Evolutionary conservation across 371 early-diverging fungal genomes (phyloP), one percentile per base, ranked within the genome.

Genomic region (Saksenaea vasiformis): DNA sequence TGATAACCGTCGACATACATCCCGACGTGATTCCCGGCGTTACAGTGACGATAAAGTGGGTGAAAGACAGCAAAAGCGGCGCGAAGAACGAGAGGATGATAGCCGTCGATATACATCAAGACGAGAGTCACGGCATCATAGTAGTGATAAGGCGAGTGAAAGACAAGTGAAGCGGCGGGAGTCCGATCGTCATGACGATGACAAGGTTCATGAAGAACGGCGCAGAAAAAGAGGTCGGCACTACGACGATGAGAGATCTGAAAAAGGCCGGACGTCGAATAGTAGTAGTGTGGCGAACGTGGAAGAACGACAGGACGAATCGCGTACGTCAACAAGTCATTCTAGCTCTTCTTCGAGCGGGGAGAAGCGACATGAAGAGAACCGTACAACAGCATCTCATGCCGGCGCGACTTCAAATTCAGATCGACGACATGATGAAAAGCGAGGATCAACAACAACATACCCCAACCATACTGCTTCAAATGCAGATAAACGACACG

Each of bases 121-220:
- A 58, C 38, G 59, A 37, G 14, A 28, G 24, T 58, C 58, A 56
- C 28, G 22, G 53, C 41, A 58, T 54, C 51, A 51, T 27, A 39
- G 35, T 15, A 15, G 36, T 26, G 54, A n/a, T 15, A 58, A 39
- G 19, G 53, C n/a, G 17, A 62, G 9, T 24, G 61, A 31, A 41
- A 51, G 14, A 15, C 57, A 19, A 39, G 36, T 15, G 36, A 31
- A 17, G 22, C 7, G 54, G 11, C 51, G 59, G 14, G 24, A 44
- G 17, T 53, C 53, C 14, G 57, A 63, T 13, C 27, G 57, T 14
- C 57, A 57, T 15, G 63, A 56, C 26, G 26, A 44, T 41, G 17
- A 38, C 53, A 59, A 35, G 34, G 36, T 15, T 13, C 17, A 36
- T 5, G 65, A 58, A 26, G 35, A 65, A 11, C 43, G 56, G 2